Percentiles rank a stretch among this genome's conserved stretches.
Conservation (phyloP, 2,329 filamentous ascomycete species). For the Sporothrix sp. region DNA sequence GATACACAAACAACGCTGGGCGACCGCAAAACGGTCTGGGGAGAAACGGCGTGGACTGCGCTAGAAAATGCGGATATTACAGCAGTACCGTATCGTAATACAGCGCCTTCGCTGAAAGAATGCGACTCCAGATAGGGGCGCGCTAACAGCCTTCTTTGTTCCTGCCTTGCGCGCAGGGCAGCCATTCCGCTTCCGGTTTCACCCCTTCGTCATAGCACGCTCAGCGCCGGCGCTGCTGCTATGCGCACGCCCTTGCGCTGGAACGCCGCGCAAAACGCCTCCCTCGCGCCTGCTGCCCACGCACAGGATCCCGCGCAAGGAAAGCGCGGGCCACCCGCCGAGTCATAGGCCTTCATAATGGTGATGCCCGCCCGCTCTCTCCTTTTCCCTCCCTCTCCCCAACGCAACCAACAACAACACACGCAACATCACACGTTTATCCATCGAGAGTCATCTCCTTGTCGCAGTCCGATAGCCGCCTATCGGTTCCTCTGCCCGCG, state of each 20-base stretch:
- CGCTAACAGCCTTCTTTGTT: conserved; percentile 1
- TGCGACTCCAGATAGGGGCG: background rate
- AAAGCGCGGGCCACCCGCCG: conserved; percentile 9
- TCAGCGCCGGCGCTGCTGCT: background rate
- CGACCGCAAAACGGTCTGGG: too few species aligned
- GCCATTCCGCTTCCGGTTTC: conserved; percentile 10
- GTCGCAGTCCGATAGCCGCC: conserved; percentile 53
- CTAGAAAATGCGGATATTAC: conserved; percentile 1
- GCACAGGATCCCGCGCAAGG: conserved; percentile 1
- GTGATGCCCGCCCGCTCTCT: conserved; percentile 21
- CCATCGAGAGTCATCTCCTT: conserved; percentile 44
- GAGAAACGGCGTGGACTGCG: too few species aligned
- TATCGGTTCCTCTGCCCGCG: conserved; percentile 37
- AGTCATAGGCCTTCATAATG: conserved; percentile 20
- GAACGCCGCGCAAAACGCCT: conserved; percentile 6
- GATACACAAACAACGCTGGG: too few species aligned
- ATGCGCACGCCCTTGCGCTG: conserved; percentile 9
- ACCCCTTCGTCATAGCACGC: conserved; percentile 2
- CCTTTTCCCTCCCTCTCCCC: conserved; percentile 26
- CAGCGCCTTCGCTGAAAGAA: too few species aligned
- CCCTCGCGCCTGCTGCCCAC: conserved; percentile 1
- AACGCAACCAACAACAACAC: conserved; percentile 41
- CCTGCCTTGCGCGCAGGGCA: background rate
- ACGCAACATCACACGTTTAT: conserved; percentile 31
- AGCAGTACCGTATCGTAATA: background rate